Base-by-base conservation (phyloP, 2,329 filamentous ascomycete genomes). In the Beauveria medogensis region DNA sequence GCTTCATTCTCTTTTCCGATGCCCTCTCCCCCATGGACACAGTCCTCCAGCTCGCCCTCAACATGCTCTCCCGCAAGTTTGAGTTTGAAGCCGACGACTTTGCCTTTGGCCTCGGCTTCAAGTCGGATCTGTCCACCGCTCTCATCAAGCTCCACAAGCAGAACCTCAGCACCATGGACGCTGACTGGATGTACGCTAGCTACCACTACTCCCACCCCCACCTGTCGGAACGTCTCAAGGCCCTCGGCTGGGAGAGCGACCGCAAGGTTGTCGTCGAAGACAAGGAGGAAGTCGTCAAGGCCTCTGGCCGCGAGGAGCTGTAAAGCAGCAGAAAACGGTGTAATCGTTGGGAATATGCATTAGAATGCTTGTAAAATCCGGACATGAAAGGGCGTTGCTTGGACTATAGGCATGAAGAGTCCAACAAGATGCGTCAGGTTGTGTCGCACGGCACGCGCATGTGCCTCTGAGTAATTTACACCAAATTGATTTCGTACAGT, bases 151-250 rank as follows among this genome's bases (percentile, higher is more conserved):
- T 99, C 57, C 95, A 99, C 77, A 91, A 97, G 70, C 92, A 97
- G 80, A 99, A 99, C 73, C 82, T 99, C 67, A 96, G 91, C 76
- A 95, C 91, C 64, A 97, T 99, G 93, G 94, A 99, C 69, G 94
- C 94, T 30, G 95, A 99, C 77, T 96, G 90, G 89, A 86, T 97
- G 83, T 99, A 96, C 75, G 94, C 94, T 59, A 95, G 89, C 77
- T 99, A 97, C 81, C 92, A 99, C 78, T 97, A 95, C 82, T 97
- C 93, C 26, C 94, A 99, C 77, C 94, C 94, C 1, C 97, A 97
- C 67, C 80, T 99, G 66, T 90, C 92, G 1, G 95, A 99, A 82
- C 86, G 94, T 69, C 81, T 99, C 69, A 91, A 90, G 74, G 94
- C 93, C 1, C 82, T 99, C 63, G 88, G 90, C 65, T 99, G 93